Evolutionary conservation across 1,284 basidiomycete genomes (phyloP).

Genomic region (Schizophyllum amplum): DNA sequence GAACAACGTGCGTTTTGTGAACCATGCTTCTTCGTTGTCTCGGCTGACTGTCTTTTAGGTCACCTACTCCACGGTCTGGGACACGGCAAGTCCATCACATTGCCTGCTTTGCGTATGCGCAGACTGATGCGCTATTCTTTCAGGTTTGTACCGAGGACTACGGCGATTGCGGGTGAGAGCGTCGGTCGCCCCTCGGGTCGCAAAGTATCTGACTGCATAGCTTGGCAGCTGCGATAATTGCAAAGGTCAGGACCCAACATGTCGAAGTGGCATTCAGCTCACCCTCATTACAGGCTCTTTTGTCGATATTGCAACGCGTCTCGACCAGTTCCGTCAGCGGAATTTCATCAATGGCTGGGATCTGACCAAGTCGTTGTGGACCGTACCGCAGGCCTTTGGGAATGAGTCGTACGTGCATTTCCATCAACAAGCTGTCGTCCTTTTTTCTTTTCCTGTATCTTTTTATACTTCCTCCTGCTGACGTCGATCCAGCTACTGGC

Average conservation of each 20-base stretch:
- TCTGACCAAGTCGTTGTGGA: conserved; percentile 64
- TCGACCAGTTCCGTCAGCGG: conserved; percentile 53
- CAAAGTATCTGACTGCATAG: no score
- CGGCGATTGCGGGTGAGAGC: conserved; percentile 67
- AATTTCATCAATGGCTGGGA: conserved; percentile 55
- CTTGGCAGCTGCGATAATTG: no score
- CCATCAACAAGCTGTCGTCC: conserved; percentile 22
- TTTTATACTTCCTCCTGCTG: no score
- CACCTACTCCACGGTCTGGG: conserved; percentile 6
- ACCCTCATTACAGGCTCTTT: conserved; percentile 39
- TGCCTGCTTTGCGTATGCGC: no score
- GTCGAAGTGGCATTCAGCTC: no score
- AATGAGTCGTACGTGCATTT: conserved; percentile 45
- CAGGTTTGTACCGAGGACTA: conserved; percentile 54
- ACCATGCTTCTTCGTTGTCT: no score
- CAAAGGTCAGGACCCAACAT: no score
- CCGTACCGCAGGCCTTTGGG: conserved; percentile 72
- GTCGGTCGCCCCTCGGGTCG: no score
- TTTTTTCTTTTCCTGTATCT: no score
- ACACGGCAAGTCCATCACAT: no score
- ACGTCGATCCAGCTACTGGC: conserved; percentile 68
- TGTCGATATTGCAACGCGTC: conserved; percentile 55
- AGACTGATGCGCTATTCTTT: no score
- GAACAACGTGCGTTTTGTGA: conserved; percentile 46
- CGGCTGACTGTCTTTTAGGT: no score